Evolutionary conservation across 768 basidiomycete genomes (phyloP).

Genomic region (Trametes sanguinea): DNA sequence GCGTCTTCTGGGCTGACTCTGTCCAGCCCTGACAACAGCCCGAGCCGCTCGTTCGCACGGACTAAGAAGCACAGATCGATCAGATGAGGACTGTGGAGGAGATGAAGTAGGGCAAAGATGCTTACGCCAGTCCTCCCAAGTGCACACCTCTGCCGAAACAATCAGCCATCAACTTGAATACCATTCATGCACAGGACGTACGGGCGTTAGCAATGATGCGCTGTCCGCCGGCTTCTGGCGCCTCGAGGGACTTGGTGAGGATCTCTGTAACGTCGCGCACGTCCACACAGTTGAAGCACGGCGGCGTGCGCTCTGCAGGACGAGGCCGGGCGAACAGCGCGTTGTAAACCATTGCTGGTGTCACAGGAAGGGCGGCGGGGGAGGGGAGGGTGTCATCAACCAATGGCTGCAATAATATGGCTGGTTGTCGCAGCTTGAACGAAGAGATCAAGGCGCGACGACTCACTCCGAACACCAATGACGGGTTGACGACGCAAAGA

Average conservation of each 20-base stretch:
- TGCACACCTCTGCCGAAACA: too few relatives aligned
- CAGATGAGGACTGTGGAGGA: too few relatives aligned
- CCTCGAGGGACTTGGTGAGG: conserved; percentile 32
- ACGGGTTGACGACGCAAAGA: conserved; percentile 49
- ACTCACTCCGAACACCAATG: conserved; percentile 33
- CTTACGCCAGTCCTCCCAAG: too few relatives aligned
- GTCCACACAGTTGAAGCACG: conserved; percentile 30
- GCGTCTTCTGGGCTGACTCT: too few relatives aligned
- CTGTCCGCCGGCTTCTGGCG: conserved; percentile 38
- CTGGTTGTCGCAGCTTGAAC: background rate
- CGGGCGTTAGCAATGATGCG: conserved; percentile 41
- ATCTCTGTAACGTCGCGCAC: conserved; percentile 37
- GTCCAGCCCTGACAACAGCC: too few relatives aligned
- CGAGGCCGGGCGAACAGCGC: too few relatives aligned
- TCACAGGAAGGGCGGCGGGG: background rate
- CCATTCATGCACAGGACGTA: background rate
- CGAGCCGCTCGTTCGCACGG: too few relatives aligned
- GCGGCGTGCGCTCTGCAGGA: too few relatives aligned
- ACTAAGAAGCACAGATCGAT: too few relatives aligned
- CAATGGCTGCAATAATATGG: background rate
- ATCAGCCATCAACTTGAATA: too few relatives aligned
- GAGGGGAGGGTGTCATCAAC: background rate
- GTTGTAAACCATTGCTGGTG: background rate
- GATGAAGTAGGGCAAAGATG: too few relatives aligned
- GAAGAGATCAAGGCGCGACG: background rate